Evolutionary conservation across 768 basidiomycete genomes (phyloP), one percentile per base, ranked within the genome.

Genomic region (Tricholoma furcatifolium): DNA sequence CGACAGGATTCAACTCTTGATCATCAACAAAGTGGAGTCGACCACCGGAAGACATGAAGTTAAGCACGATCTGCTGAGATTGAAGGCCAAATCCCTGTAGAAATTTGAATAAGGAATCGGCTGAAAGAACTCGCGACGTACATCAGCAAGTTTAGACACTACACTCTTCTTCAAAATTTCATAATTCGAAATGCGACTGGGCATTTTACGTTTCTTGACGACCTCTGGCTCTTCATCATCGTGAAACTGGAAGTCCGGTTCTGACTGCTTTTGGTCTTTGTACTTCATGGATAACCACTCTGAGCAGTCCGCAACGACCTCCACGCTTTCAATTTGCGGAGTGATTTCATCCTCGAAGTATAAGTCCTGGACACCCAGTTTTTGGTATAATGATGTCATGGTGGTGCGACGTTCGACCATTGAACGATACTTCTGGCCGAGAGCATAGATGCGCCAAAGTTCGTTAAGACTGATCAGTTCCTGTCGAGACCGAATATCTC

Each of bases 271-370:
- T 66, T 80, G 80, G 56, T 84, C 80, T 62, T 89, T 87, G 71
- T 92, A 91, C 67, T 88, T 90, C 79, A 93, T 81, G 20, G 80
- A 73, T 43, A 99, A 67, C 93, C 93, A 99, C 63, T 95, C 95
- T 0, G 88, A 87, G 9, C 89, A 83, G 61, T 99, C 97, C 3
- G 90, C 85, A 18, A 95, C 88, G 55, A 91, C 80, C 69, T 99
- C 97, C 38, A 94, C 86, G 50, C 84, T 85, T 59, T 91, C 87
- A 35, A 89, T 76, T 56, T 80, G 80, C 34, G 82, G 78, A 53
- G 77, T 69, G 55, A 93, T 77, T 51, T 88, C 81, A 41, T 79
- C 76, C 59, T 86, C 81, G 65, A 89, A 94, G 63, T 93, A 93
- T 39, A 82, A 76, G 61, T 94, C 92, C 32, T 76, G 71, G 42